Conservation (phyloP, 805 yeast genomes). For the Metschnikowia gelsemii region DNA sequence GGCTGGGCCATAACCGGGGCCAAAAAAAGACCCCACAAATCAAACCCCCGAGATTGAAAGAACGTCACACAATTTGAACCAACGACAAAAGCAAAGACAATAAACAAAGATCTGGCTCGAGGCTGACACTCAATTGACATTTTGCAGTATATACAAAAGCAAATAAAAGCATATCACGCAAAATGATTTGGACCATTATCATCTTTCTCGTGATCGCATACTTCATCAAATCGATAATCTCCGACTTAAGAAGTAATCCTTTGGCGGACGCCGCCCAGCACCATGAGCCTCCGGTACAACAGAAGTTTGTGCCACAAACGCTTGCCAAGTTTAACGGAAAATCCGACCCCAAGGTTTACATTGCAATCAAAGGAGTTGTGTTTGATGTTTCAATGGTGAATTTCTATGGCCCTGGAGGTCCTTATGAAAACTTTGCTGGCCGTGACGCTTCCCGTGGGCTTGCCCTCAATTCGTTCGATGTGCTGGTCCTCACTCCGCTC, state of each 20-base stretch:
- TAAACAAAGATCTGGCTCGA: not conserved
- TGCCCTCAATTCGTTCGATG: constrained; percentile 83
- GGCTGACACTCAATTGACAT: too few species aligned
- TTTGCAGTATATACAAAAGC: too few species aligned
- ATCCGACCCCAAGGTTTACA: constrained; percentile 74
- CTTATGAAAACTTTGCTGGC: constrained; percentile 92
- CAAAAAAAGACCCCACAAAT: not conserved
- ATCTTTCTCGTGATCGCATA: constrained; percentile 32
- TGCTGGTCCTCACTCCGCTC: constrained; percentile 59
- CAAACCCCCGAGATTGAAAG: too few species aligned
- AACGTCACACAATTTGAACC: not conserved
- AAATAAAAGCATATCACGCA: not conserved
- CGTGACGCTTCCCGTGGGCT: constrained; percentile 93
- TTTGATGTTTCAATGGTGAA: constrained; percentile 81
- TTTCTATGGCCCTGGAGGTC: constrained; percentile 95
- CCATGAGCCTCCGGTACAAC: constrained; percentile 36
- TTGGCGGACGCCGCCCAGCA: constrained; percentile 21
- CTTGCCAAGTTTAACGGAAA: constrained; percentile 77
- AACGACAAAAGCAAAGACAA: not conserved
- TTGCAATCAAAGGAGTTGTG: constrained; percentile 83
- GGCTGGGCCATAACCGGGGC: not conserved
- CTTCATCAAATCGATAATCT: constrained; percentile 29
- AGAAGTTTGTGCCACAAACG: constrained; percentile 70
- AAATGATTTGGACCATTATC: constrained; percentile 30
- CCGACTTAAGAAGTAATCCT: constrained; percentile 33